A percentile compares a stretch with the other conserved stretches of the same genome.
These are phyloP conservation scores for Skeletonema tropicum DNA, from an alignment of 108 stramenopile genomes.

Conservation along the genomic window DNA sequence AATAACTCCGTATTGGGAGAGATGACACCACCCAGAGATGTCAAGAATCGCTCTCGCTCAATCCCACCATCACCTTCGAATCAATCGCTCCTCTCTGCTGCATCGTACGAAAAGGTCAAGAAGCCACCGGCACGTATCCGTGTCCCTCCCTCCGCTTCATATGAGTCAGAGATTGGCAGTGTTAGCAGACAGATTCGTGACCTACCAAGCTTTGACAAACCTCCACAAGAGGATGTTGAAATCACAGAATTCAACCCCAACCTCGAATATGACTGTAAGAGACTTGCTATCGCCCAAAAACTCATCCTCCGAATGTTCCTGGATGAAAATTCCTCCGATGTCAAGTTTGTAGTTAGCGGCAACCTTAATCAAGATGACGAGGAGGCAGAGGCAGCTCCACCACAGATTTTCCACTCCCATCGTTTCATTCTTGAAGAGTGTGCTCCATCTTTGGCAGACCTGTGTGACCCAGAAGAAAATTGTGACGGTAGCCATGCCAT, in stretches of 20 bases:
- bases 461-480: slow-evolving; percentile 15
- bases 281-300: slow-evolving; percentile 1
- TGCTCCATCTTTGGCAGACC: slow-evolving; percentile 14
- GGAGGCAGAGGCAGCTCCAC: background rate
- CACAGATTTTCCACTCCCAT: slow-evolving; percentile 4
- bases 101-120: background rate
- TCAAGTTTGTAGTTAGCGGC: slow-evolving; percentile 3
- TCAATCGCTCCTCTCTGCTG: background rate
- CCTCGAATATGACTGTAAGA: background rate
- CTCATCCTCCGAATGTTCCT: slow-evolving; percentile 8
- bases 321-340: slow-evolving; percentile 4
- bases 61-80: background rate
- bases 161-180: background rate
- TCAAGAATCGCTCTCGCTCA: background rate
- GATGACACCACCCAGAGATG: background rate
- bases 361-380: background rate
- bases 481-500: background rate
- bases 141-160: background rate
- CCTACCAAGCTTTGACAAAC: background rate
- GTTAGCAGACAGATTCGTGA: background rate
- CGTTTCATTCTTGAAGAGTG: slow-evolving; percentile 7
- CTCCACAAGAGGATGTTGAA: background rate
- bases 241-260: background rate
- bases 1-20: background rate
- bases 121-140: background rate